A percentile compares a stretch with the other conserved stretches of the same genome.
Conservation (phyloP, 2,329 filamentous ascomycete species). For the Trichothecium roseum region DNA sequence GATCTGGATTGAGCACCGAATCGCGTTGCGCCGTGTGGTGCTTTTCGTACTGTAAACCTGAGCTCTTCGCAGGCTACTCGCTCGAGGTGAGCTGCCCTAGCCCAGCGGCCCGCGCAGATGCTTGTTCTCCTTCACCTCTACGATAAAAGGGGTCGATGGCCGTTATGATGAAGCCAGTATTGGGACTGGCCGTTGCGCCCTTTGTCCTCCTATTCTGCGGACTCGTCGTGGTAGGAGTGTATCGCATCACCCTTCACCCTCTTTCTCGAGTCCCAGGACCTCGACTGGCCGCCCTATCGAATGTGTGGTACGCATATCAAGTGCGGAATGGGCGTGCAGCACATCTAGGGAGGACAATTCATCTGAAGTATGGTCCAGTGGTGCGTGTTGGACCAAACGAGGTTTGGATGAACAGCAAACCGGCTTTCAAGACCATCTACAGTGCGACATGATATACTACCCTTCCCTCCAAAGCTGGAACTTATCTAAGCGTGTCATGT, state of each 20-base stretch:
- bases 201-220: conserved; percentile 28
- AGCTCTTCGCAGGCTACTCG: too few relatives aligned
- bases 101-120: too few relatives aligned
- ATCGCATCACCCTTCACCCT: conserved; percentile 32
- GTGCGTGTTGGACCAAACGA: conserved; percentile 45
- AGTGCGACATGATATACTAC: conserved; percentile 25
- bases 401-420: conserved; percentile 38
- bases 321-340: conserved; percentile 31
- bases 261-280: conserved; percentile 36
- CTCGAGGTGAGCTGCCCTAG: too few relatives aligned
- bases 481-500: background rate
- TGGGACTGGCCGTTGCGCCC: conserved; percentile 5
- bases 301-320: conserved; percentile 35
- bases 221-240: conserved; percentile 8
- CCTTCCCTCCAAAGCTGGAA: background rate
- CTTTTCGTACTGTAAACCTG: too few relatives aligned
- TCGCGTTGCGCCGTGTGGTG: too few relatives aligned
- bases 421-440: conserved; percentile 38
- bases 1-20: too few relatives aligned
- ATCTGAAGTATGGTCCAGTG: conserved; percentile 33
- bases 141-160: too few relatives aligned
- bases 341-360: conserved; percentile 30
- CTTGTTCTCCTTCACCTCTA: too few relatives aligned
- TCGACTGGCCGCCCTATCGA: conserved; percentile 33
- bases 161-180: too few relatives aligned